Percentiles rank a stretch among this genome's conserved stretches.
These are phyloP conservation scores for Hypoxylon sp. DNA, from an alignment of 2,329 filamentous ascomycete species.

Conservation along the genomic window DNA sequence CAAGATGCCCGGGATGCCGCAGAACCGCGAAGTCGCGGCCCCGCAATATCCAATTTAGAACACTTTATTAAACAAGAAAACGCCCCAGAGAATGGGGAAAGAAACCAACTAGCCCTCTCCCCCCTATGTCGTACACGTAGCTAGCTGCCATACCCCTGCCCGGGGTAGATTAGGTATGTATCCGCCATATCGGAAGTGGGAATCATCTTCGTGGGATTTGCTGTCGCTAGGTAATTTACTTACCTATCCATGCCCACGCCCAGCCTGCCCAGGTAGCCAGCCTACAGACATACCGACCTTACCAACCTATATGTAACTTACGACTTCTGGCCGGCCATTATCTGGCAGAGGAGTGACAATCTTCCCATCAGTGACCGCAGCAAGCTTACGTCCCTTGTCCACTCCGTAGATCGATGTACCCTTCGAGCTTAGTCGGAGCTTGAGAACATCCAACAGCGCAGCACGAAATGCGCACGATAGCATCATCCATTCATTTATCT, in stretches of 20 bases:
- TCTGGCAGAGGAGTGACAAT: slow-evolving; percentile 5
- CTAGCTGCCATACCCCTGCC: slow-evolving; percentile 26
- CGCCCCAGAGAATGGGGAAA: slow-evolving; percentile 26
- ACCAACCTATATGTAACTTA: slow-evolving; percentile 3
- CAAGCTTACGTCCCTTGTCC: slow-evolving; percentile 11
- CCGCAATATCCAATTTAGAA: slow-evolving; percentile 28
- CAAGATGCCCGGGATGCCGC: slow-evolving; percentile 10
- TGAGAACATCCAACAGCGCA: slow-evolving; percentile 15
- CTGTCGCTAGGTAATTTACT: slow-evolving; percentile 34
- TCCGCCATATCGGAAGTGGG: slow-evolving; percentile 34
- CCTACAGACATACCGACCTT: background rate
- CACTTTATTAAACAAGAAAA: background rate
- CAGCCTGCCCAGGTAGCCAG: slow-evolving; percentile 12
- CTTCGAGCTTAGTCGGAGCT: slow-evolving; percentile 25
- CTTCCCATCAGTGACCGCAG: slow-evolving; percentile 22
- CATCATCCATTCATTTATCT: slow-evolving; percentile 16
- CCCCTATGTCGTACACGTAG: slow-evolving; percentile 39
- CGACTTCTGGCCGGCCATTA: slow-evolving; percentile 7
- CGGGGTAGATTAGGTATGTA: too few species aligned
- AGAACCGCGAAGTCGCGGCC: slow-evolving; percentile 11
- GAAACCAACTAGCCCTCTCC: slow-evolving; percentile 30
- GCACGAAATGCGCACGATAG: slow-evolving; percentile 18
- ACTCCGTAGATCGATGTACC: slow-evolving; percentile 28
- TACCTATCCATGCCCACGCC: too few species aligned
- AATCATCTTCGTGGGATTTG: slow-evolving; percentile 43